Evolutionary conservation across 2,329 filamentous ascomycete species (phyloP).

Genomic region (Monosporascus sp.): DNA sequence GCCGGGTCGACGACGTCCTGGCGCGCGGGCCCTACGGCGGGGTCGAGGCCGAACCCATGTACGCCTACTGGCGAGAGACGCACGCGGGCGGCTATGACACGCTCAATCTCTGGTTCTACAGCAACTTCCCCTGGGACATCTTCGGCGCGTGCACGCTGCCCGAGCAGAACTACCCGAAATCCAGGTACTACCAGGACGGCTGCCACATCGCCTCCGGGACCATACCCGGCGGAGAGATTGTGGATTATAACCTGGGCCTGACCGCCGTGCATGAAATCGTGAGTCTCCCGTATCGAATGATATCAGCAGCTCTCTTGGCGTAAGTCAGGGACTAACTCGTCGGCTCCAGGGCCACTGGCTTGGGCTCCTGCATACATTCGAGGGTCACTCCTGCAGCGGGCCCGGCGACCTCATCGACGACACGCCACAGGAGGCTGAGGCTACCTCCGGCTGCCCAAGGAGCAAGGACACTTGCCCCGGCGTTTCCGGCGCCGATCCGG

Average conservation of each 20-base stretch:
- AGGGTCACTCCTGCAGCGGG: constrained; percentile 24
- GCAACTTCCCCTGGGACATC: constrained; percentile 8
- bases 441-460: constrained; percentile 2
- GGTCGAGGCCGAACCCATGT: not conserved
- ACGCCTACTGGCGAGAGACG: constrained; percentile 1
- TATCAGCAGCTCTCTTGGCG: not conserved
- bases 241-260: constrained; percentile 23
- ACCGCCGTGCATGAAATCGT: constrained; percentile 28
- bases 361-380: constrained; percentile 32
- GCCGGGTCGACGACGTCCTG: constrained; percentile 1
- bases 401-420: constrained; percentile 30
- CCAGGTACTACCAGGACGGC: constrained; percentile 1
- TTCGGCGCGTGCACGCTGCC: constrained; percentile 4
- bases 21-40: not conserved
- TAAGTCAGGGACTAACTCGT: not conserved
- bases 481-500: constrained; percentile 1
- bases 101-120: constrained; percentile 9
- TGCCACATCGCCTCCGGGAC: constrained; percentile 13
- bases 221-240: constrained; percentile 9
- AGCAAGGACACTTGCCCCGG: constrained; percentile 3
- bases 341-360: constrained; percentile 26
- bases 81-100: constrained; percentile 3
- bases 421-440: constrained; percentile 28
- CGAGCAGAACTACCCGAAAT: constrained; percentile 5
- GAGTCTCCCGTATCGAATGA: not conserved